These are phyloP conservation scores for Fusarium coicis DNA, from an alignment of 2,329 filamentous ascomycete genomes.

Conservation along the genomic window DNA sequence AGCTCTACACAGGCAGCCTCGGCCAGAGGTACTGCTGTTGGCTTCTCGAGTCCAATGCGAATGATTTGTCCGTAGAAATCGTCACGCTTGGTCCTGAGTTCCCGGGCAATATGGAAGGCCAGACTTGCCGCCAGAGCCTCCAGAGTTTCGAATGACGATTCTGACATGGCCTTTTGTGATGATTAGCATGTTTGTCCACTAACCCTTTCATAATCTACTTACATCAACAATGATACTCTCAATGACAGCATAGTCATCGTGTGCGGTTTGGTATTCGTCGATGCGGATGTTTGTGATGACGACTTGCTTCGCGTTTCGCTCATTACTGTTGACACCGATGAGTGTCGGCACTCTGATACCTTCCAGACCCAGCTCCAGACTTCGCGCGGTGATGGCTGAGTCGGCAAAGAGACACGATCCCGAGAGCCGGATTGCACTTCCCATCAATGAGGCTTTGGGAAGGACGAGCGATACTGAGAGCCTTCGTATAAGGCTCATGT, in stretches of 20 bases:
- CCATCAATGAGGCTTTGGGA: slow-evolving; percentile 76
- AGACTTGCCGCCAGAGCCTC: slow-evolving; percentile 67
- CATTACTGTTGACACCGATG: slow-evolving; percentile 78
- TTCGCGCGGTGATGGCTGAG: slow-evolving; percentile 43
- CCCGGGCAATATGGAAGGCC: slow-evolving; percentile 57
- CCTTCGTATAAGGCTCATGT: slow-evolving; percentile 51
- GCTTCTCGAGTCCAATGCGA: slow-evolving; percentile 74
- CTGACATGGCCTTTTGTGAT: slow-evolving; percentile 59
- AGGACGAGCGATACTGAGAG: slow-evolving; percentile 66
- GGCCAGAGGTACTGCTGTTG: slow-evolving; percentile 77
- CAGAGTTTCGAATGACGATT: slow-evolving; percentile 70
- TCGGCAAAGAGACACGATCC: slow-evolving; percentile 56
- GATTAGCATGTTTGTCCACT: not conserved
- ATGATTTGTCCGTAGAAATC: slow-evolving; percentile 59
- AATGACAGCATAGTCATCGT: slow-evolving; percentile 65
- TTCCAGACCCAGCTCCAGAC: slow-evolving; percentile 59
- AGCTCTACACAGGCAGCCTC: slow-evolving; percentile 75
- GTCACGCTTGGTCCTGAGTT: slow-evolving; percentile 48
- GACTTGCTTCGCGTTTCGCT: slow-evolving; percentile 73
- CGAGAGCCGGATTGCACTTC: slow-evolving; percentile 67
- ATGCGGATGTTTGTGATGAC: slow-evolving; percentile 72
- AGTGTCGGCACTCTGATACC: slow-evolving; percentile 72
- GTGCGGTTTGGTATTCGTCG: slow-evolving; percentile 58
- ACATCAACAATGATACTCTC: slow-evolving; percentile 73
- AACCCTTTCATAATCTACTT: slow-evolving; percentile 39